A percentile compares a stretch with the other conserved stretches of the same genome.
phyloP scores from a whole-genome alignment of 305 asterid genomes.

The Coffea humblotiana region DNA sequence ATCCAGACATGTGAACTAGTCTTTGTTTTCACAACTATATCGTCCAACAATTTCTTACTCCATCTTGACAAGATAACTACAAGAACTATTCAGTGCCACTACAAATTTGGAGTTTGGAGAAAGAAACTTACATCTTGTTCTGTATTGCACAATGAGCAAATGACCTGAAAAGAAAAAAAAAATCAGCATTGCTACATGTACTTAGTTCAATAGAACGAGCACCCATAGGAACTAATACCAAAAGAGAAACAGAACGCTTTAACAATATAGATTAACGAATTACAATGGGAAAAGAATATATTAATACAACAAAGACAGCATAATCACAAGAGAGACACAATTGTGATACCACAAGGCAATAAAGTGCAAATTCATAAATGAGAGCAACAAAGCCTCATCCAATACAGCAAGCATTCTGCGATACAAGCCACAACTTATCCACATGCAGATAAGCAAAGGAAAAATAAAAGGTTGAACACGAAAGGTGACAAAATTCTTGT shows the following conservation, averaged over 20 bases:
- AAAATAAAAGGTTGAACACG: not conserved
- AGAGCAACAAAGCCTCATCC: not conserved
- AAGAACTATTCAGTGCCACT: not conserved
- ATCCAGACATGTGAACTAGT: not conserved
- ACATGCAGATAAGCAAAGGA: not conserved
- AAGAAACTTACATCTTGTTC: conserved; percentile 73
- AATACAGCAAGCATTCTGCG: not conserved
- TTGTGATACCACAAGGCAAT: not conserved
- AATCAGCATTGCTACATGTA: not conserved
- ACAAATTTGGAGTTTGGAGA: not conserved
- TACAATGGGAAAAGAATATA: not conserved
- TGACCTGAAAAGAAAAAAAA: conserved; percentile 43
- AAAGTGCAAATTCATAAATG: not conserved
- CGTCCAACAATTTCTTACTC: not conserved
- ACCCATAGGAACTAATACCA: not conserved
- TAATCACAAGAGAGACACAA: not conserved
- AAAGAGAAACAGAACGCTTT: not conserved
- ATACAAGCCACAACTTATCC: conserved; percentile 3
- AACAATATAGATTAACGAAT: not conserved
- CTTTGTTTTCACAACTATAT: not conserved
- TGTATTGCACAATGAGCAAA: conserved; percentile 60
- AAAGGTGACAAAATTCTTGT: not conserved
- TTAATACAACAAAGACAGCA: not conserved
- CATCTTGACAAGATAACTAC: not conserved
- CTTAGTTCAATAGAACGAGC: not conserved